Evolutionary conservation across 768 basidiomycete genomes (phyloP).

Genomic region (Pleurotus citrinopileatus): DNA sequence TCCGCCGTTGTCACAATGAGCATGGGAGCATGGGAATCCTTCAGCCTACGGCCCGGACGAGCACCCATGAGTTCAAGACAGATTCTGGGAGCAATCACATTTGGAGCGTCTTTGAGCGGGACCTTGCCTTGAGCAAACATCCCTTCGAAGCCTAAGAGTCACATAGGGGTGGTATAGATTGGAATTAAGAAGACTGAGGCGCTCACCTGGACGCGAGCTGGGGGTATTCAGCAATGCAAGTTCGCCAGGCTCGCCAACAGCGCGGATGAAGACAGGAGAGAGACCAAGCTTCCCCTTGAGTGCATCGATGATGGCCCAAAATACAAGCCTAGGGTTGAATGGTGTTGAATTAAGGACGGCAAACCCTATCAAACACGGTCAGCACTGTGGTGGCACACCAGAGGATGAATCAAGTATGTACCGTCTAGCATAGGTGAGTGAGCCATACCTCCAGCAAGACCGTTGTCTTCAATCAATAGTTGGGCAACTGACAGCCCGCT

Average conservation of each 20-base stretch:
- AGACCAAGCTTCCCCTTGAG: constrained; percentile 15
- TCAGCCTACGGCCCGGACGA: constrained; percentile 15
- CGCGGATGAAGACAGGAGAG: constrained; percentile 13
- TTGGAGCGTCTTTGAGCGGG: constrained; percentile 15
- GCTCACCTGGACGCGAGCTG: constrained; percentile 9
- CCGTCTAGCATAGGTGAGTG: constrained; percentile 24
- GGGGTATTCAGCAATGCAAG: constrained; percentile 15
- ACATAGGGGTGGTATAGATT: not conserved
- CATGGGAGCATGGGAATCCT: constrained; percentile 16
- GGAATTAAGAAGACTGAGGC: not conserved
- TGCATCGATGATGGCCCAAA: constrained; percentile 16
- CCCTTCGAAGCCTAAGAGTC: constrained; percentile 12
- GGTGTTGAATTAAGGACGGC: constrained; percentile 10
- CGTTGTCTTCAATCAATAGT: constrained; percentile 17
- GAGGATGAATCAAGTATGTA: constrained; percentile 3
- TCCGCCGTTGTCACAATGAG: constrained; percentile 17
- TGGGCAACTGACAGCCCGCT: constrained; percentile 19
- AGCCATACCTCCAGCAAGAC: constrained; percentile 23
- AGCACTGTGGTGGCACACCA: not conserved
- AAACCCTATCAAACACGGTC: constrained; percentile 10
- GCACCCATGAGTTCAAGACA: constrained; percentile 16
- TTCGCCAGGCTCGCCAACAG: constrained; percentile 16
- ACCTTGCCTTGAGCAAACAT: constrained; percentile 17
- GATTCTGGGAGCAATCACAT: constrained; percentile 16
- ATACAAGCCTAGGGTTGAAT: constrained; percentile 16